Evolutionary conservation across 1,284 basidiomycete species (phyloP).

Genomic region (Phlebopus sp.): DNA sequence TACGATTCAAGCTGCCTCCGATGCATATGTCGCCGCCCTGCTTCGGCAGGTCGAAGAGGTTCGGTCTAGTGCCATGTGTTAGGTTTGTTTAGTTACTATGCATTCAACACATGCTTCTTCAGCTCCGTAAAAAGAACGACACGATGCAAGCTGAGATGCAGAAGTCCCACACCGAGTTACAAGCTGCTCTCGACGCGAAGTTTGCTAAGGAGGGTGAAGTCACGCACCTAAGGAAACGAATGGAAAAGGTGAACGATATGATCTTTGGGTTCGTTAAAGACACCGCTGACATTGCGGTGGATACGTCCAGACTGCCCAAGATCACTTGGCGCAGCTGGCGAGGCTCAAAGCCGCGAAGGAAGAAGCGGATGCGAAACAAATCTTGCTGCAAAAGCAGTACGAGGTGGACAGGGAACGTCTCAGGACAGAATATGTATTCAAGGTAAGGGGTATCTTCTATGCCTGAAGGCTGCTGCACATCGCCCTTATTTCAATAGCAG

Average conservation of each 20-base stretch:
- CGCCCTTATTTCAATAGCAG: conserved; percentile 43
- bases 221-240: conserved; percentile 30
- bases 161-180: conserved; percentile 10
- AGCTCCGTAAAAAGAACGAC: conserved; percentile 52
- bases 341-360: conserved; percentile 60
- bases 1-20: not conserved
- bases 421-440: conserved; percentile 68
- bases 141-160: conserved; percentile 29
- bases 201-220: conserved; percentile 33
- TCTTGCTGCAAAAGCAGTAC: conserved; percentile 53
- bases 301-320: conserved; percentile 47
- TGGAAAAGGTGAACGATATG: conserved; percentile 27
- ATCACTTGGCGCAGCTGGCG: conserved; percentile 55
- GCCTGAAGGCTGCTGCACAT: not conserved
- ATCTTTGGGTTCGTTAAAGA: not conserved
- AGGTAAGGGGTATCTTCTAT: conserved; percentile 43
- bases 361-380: conserved; percentile 53
- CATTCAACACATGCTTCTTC: conserved; percentile 13
- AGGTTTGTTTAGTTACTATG: conserved; percentile 7
- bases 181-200: conserved; percentile 21
- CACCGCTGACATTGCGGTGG: not conserved
- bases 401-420: conserved; percentile 68
- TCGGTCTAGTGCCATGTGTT: conserved; percentile 14
- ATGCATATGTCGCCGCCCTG: conserved; percentile 26
- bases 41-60: conserved; percentile 50